Evolutionary conservation across 2,329 filamentous ascomycete genomes (phyloP), one percentile per base, ranked within the genome.

Genomic region (Didymella arachidicola): DNA sequence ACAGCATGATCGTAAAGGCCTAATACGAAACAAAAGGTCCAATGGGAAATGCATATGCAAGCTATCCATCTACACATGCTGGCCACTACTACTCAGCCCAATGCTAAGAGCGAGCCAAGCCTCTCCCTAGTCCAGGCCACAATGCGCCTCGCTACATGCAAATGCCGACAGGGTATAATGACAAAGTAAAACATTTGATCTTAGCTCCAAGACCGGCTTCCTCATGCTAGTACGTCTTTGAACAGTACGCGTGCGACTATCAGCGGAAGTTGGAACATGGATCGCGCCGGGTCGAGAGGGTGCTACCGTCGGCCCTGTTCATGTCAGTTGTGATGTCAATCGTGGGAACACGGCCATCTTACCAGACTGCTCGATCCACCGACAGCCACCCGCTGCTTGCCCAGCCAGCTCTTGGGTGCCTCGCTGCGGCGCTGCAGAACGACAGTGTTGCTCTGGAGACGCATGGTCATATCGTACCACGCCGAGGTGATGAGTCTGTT

Each of bases 361-460:
- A 69, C 69, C 59, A 65, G 50, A 47, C 61, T 64, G 38, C 62
- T 62, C 39, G 62, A 61, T 39, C 68, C 72, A 7, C 72, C 72
- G n/a, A 81, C 79, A 50, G 78, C 68, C n/a, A 66, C 72, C 73
- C 91, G 85, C 82, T 95, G 91, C 81, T 91, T 93, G 71, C 91
- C 91, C 68, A 96, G 79, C 90, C 91, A 96, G 78, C 90, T 93
- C 78, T 87, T 89, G 14, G 91, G 89, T 66, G 85, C 85, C 68
- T 94, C 90, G 67, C 87, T 86, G 66, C 90, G 84, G 65, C 92
- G 82, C 72, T 93, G 89, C 62, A 96, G 79, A 53, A 91, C 87
- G 41, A 94, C 89, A 62, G 91, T 90, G 74, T 93, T 94, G 79
- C 90, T 93, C 78, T 95, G 91, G 66, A 96, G 78, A 50, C 92